Evolutionary conservation across 352 stramenopile genomes (phyloP).

Genomic region (Pythium scleroteichum): DNA sequence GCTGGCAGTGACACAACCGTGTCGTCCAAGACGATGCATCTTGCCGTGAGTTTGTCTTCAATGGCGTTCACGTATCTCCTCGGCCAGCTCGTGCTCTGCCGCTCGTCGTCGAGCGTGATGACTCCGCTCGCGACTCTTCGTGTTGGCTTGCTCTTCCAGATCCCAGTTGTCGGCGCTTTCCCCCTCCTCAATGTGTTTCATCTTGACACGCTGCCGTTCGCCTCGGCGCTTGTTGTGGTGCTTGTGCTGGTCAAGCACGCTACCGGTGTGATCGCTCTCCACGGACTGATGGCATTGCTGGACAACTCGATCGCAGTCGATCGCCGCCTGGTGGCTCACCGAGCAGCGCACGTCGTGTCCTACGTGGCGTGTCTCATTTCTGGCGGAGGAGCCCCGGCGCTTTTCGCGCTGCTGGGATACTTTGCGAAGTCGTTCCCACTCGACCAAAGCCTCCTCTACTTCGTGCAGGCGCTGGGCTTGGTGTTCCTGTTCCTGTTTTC

Average conservation of each 20-base stretch:
- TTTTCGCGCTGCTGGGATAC: conserved; percentile 79
- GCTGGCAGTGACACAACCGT: conserved; percentile 30
- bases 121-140: conserved; percentile 75
- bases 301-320: conserved; percentile 84
- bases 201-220: conserved; percentile 59
- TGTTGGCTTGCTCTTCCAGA: conserved; percentile 74
- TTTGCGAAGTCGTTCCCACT: conserved; percentile 77
- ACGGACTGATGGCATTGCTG: conserved; percentile 65
- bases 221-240: conserved; percentile 56
- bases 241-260: conserved; percentile 69
- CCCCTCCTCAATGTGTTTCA: conserved; percentile 76
- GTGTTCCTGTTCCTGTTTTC: conserved; percentile 77
- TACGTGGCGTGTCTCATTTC: conserved; percentile 63
- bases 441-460: conserved; percentile 80
- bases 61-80: conserved; percentile 55
- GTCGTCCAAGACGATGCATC: conserved; percentile 58
- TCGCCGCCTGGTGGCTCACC: conserved; percentile 66
- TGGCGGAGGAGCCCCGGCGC: conserved; percentile 42
- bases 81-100: conserved; percentile 48
- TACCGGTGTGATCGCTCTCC: conserved; percentile 55
- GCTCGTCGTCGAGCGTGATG: conserved; percentile 70
- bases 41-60: conserved; percentile 52
- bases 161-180: conserved; percentile 67
- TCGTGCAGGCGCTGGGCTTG: conserved; percentile 64
- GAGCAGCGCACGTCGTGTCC: conserved; percentile 55